Conservation (phyloP, 495 filamentous ascomycete species). For the Penicillium canariense region DNA sequence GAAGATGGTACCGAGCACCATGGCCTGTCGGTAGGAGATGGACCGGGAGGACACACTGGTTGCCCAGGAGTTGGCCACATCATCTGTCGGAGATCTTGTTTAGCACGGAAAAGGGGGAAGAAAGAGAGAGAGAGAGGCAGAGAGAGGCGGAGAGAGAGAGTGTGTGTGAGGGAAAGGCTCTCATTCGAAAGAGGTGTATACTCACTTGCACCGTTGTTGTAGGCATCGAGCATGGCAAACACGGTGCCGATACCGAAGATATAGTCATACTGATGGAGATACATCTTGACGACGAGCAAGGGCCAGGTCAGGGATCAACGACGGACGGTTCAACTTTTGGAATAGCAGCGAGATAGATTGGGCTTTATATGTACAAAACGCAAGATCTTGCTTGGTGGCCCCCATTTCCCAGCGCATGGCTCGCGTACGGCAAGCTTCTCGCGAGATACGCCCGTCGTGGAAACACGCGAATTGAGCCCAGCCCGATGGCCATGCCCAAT, state of each 20-base stretch:
- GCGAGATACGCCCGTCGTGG: not conserved
- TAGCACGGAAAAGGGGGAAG: not conserved
- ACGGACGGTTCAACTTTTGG: slow-evolving; percentile 3
- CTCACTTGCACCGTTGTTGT: slow-evolving; percentile 66
- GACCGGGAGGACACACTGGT: slow-evolving; percentile 69
- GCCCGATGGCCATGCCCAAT: not conserved
- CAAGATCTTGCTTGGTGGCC: slow-evolving; percentile 1
- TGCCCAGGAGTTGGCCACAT: slow-evolving; percentile 77
- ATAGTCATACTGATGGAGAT: slow-evolving; percentile 61
- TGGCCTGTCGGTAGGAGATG: slow-evolving; percentile 63
- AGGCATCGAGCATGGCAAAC: slow-evolving; percentile 73
- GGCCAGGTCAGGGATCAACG: slow-evolving; percentile 6
- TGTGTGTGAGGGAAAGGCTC: too few relatives aligned
- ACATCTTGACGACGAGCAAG: slow-evolving; percentile 38
- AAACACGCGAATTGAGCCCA: not conserved
- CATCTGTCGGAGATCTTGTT: slow-evolving; percentile 39
- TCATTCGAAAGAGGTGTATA: slow-evolving; percentile 5
- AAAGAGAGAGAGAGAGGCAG: too few relatives aligned
- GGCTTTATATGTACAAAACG: slow-evolving; percentile 15
- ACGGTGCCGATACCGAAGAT: slow-evolving; percentile 74
- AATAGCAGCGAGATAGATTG: not conserved
- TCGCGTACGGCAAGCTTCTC: not conserved
- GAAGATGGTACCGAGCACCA: slow-evolving; percentile 63
- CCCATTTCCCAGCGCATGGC: not conserved
- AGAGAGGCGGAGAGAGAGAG: too few relatives aligned